Evolutionary conservation across 2,329 filamentous ascomycete genomes (phyloP).

Genomic region (Fusarium verrucosum): DNA sequence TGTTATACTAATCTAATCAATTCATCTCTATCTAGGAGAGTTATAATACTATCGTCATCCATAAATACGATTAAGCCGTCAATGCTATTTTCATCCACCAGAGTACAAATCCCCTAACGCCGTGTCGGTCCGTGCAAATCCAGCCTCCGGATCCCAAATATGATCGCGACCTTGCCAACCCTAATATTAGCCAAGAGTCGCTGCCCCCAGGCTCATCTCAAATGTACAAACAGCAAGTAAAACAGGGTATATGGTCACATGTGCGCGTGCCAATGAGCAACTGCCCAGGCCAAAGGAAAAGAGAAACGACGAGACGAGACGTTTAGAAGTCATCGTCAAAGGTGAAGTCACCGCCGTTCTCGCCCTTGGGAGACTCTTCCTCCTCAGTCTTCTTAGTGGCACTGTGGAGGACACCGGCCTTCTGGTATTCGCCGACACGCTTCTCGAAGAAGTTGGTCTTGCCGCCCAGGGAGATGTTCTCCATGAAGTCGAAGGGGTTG

Average conservation of each 20-base stretch:
- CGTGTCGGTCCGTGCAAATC: constrained; percentile 31
- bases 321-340: constrained; percentile 97
- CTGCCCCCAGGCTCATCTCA: constrained; percentile 36
- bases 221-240: constrained; percentile 41
- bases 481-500: constrained; percentile 99
- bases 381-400: constrained; percentile 73
- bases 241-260: constrained; percentile 42
- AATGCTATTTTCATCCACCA: constrained; percentile 42
- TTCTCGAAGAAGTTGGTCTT: constrained; percentile 99
- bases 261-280: constrained; percentile 10
- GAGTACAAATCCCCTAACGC: constrained; percentile 37
- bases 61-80: constrained; percentile 36
- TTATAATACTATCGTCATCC: constrained; percentile 43
- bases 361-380: constrained; percentile 60
- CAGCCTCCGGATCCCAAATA: constrained; percentile 35
- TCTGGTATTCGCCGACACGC: constrained; percentile 99
- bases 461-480: constrained; percentile 97
- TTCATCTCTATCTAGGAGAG: constrained; percentile 36
- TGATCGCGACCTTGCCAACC: constrained; percentile 20
- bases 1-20: constrained; percentile 23
- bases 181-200: constrained; percentile 29
- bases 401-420: constrained; percentile 97
- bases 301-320: constrained; percentile 23
- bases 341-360: constrained; percentile 80
- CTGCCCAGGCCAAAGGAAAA: constrained; percentile 11